Conservation (phyloP, 371 early-diverging fungal species). For the Saksenaea oblongispora region DNA sequence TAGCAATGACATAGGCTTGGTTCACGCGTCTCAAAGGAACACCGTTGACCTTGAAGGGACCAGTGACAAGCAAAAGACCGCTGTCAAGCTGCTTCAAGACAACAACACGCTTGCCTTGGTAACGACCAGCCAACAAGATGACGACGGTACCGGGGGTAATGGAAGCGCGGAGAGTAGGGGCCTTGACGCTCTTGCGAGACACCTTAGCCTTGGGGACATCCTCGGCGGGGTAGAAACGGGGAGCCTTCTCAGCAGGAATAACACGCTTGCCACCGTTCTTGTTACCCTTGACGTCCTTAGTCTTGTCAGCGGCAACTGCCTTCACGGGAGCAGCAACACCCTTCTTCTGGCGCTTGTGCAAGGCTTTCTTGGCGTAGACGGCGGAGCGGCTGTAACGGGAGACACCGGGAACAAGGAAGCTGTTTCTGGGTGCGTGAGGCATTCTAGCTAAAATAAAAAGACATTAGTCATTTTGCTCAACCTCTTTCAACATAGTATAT, state of each 20-base stretch:
- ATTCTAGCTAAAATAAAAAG: constrained; percentile 27
- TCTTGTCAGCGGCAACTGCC: constrained; percentile 64
- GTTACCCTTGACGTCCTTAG: constrained; percentile 74
- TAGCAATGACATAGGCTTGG: constrained; percentile 98
- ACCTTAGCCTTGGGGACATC: constrained; percentile 79
- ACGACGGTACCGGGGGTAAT: constrained; percentile 98
- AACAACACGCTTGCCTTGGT: constrained; percentile 98
- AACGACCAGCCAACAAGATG: constrained; percentile 95
- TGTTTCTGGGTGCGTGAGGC: constrained; percentile 74
- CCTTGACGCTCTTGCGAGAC: constrained; percentile 79
- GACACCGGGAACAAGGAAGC: constrained; percentile 83
- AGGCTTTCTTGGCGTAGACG: constrained; percentile 81
- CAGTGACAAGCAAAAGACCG: constrained; percentile 96
- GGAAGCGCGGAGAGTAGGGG: constrained; percentile 78
- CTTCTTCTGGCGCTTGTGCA: constrained; percentile 80
- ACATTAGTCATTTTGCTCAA: not conserved
- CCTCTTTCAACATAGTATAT: not conserved
- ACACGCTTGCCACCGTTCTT: constrained; percentile 84
- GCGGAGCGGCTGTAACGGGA: constrained; percentile 80
- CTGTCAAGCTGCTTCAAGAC: constrained; percentile 96
- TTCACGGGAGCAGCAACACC: constrained; percentile 54
- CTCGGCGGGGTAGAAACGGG: constrained; percentile 88
- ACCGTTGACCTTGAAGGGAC: constrained; percentile 98
- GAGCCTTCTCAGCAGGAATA: constrained; percentile 73
- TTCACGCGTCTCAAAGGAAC: constrained; percentile 97